A percentile compares a stretch with the other conserved stretches of the same genome.
These are phyloP conservation scores for Populus pruinosa DNA, from an alignment of 345 rosid species.

Conservation along the genomic window DNA sequence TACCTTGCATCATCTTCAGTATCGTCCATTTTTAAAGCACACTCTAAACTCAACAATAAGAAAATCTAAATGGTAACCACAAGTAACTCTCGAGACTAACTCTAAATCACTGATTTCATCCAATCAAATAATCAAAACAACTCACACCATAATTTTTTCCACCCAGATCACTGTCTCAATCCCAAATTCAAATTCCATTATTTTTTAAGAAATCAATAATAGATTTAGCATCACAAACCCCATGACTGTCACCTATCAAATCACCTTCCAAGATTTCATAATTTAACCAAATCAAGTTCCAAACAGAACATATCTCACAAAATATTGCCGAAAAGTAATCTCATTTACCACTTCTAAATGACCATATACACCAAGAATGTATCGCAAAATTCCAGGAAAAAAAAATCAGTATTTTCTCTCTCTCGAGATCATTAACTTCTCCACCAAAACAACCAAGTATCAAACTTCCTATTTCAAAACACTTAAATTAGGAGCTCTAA, in stretches of 20 bases:
- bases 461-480: background rate
- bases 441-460: background rate
- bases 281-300: background rate
- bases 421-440: background rate
- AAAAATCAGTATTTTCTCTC: too few species aligned
- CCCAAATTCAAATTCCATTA: background rate
- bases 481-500: background rate
- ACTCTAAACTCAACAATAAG: background rate
- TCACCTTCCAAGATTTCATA: background rate
- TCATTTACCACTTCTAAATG: constrained; percentile 4
- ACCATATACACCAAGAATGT: background rate
- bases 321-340: background rate
- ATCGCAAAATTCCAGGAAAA: background rate
- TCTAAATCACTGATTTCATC: background rate
- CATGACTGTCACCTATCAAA: background rate
- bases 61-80: background rate
- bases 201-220: background rate
- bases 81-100: background rate
- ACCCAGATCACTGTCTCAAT: background rate
- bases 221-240: background rate
- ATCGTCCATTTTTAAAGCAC: constrained; percentile 55
- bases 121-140: background rate
- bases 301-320: background rate
- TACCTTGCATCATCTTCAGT: constrained; percentile 71
- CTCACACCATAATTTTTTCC: background rate